Base-by-base conservation (phyloP, 1,284 basidiomycete species). In the Ganoderma lucidum region DNA sequence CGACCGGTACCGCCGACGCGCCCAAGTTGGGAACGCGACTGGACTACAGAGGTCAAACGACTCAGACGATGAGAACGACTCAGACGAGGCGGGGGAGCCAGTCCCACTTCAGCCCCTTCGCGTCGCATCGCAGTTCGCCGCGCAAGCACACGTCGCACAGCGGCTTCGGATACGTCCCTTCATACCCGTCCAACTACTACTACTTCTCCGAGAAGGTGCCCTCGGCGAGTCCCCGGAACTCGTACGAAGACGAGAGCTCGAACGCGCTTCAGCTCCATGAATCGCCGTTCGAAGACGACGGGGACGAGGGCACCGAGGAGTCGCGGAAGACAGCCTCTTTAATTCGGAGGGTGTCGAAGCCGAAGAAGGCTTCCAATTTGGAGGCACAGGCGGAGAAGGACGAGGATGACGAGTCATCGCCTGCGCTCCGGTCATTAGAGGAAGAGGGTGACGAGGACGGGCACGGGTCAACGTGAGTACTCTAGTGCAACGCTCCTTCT, bases 11-110 rank as follows among this genome's bases (percentile, higher is more conserved):
- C 53, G 68, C 35, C 70, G 9, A 48, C 75, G 64, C 75, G 78
- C 39, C 80, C 80, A 6, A 74, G 74, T 10, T 82, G 81, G 81
- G 81, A 81, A 63, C 75, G 79, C 61, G 81, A 80, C 59, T 78
- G 77, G 75, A 66, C 66, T 28, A 70, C 74, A 28, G 77, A 75
- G 63, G 58, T 63, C 14, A 71, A 71, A 74, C 73, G 77, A 72
- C 64, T 72, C 78, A 42, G 79, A 78, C 10, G 81, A 81, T 68
- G 81, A 82, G 56, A 79, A 77, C 0, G 79, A 80, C 51, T 80
- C 80, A 3, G 80, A 80, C 58, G 77, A 78, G 65, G 75, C 75
- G 61, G 75, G 75, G 78, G 48, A 66, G 68, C 39, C 76, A 78
- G 62, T 75, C 76, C 8, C 75, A 76, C 63, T 76, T 75, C 66